These are phyloP conservation scores for Rhododendron henanense DNA, from an alignment of 148 eudicot genomes.

Conservation along the genomic window DNA sequence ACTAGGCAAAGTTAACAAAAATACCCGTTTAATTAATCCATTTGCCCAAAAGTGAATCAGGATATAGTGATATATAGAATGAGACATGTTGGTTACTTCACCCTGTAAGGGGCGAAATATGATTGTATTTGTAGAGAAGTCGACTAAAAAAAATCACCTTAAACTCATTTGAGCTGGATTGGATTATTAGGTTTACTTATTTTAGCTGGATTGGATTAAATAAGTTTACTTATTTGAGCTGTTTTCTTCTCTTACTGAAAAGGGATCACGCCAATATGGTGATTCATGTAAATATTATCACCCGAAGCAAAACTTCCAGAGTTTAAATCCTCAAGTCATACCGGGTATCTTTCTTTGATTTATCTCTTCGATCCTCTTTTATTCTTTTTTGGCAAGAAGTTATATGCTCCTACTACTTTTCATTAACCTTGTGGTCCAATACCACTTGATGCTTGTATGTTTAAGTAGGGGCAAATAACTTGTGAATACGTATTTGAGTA, in stretches of 20 bases:
- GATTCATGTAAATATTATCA: slow-evolving; percentile 80
- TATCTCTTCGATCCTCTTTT: background rate
- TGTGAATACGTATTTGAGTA: background rate
- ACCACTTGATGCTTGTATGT: background rate
- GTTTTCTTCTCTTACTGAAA: slow-evolving; percentile 1
- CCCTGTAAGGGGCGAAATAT: background rate
- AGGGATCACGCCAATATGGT: slow-evolving; percentile 88
- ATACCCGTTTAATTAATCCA: background rate
- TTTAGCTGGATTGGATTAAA: background rate
- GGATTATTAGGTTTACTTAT: background rate
- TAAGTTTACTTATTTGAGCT: background rate
- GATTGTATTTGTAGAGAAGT: background rate
- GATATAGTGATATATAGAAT: background rate
- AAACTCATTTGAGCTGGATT: background rate
- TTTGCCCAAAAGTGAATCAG: background rate
- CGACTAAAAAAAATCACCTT: background rate
- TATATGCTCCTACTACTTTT: background rate
- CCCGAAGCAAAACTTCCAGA: slow-evolving; percentile 48
- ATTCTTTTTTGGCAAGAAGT: background rate
- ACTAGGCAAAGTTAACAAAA: background rate
- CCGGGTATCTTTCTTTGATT: slow-evolving; percentile 34
- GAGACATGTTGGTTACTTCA: background rate
- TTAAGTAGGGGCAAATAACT: background rate
- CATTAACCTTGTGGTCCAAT: background rate
- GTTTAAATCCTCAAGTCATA: slow-evolving; percentile 33